phyloP scores from a whole-genome alignment of 371 early-diverging fungal species.

The Mucor irregularis region DNA sequence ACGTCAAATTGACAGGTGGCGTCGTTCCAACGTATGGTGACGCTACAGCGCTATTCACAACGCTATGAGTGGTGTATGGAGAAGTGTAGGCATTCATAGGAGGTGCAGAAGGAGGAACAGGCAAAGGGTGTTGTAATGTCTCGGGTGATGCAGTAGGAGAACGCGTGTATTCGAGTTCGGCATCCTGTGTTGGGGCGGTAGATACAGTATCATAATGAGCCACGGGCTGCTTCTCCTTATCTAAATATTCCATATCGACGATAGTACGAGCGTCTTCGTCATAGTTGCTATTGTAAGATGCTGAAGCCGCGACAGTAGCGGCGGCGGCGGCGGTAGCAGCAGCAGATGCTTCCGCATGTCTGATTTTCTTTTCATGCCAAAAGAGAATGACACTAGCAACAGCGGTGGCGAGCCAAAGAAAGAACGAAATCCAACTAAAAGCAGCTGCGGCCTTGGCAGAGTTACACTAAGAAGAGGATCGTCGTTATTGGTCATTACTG shows the following conservation, averaged over 20 bases:
- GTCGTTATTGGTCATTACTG: not conserved
- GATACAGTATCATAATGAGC: not conserved
- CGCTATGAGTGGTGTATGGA: not conserved
- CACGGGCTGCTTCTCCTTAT: constrained; percentile 5
- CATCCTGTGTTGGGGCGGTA: too few relatives aligned
- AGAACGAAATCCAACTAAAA: constrained; percentile 19
- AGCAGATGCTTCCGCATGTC: not conserved
- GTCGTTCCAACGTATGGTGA: too few relatives aligned
- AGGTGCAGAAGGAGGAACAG: not conserved
- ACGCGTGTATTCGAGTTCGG: too few relatives aligned
- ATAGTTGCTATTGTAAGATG: not conserved
- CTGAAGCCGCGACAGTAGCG: not conserved
- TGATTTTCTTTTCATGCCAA: constrained; percentile 28
- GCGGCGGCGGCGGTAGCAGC: not conserved
- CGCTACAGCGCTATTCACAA: too few relatives aligned
- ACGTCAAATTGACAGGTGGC: not conserved
- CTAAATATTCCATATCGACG: constrained; percentile 3
- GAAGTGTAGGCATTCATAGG: not conserved
- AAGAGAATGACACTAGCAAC: constrained; percentile 17
- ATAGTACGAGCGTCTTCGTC: constrained; percentile 12
- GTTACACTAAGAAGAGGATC: constrained; percentile 21
- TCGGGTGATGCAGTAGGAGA: not conserved
- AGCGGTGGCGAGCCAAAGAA: constrained; percentile 14
- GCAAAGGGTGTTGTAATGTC: too few relatives aligned
- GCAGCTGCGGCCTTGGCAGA: constrained; percentile 26